Base-by-base conservation (phyloP, 2,329 filamentous ascomycete genomes). In the Aureobasidium leucospermi region DNA sequence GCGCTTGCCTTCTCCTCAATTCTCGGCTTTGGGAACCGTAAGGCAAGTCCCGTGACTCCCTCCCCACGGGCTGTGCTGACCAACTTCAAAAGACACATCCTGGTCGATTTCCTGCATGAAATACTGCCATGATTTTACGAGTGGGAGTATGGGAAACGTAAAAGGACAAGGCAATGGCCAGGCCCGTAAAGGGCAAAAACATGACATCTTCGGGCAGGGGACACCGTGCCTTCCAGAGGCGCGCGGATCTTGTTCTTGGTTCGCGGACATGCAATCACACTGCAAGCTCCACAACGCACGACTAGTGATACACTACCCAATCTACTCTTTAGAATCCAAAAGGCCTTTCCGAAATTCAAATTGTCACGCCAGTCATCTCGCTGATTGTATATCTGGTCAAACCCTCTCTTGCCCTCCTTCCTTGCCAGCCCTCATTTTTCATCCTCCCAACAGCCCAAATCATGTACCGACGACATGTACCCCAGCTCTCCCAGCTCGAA, bases 241-340 rank as follows among this genome's bases (percentile, higher is more conserved):
- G 56, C 46, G 46, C 58, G 58, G 58, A 59, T 59, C 58, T 59
- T 53, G 58, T 53, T 59, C 47, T 51, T 51, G 47, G 58, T 38
- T 53, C 58, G 48, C 38, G 19, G 19, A 23, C 46, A 59, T 59
- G 55, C 43, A 58, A 58, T 58, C 55, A 58, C 42, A 58, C 41
- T 47, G 53, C 31, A 45, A 41, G 39, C 55, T 58, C 55, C 55
- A 58, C 55, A 58, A 58, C 55, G 49, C 55, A 48, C 55, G 31
- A 58, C 42, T 58, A 47, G 43, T 58, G 43, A 58, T 58, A 47
- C 43, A 47, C 55, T 58, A 58, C 43, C 34, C 43, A 58, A 58
- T 58, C 55, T 58, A 58, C 55, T 16, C 23, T 39, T 39, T 36
- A 31, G 6, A 8, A 8, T 49, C 19, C 31, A 49, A 28, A 38